Percentiles rank a stretch among this genome's conserved stretches.
Conservation (phyloP, 805 yeast genomes). For the Lachancea sp. region DNA sequence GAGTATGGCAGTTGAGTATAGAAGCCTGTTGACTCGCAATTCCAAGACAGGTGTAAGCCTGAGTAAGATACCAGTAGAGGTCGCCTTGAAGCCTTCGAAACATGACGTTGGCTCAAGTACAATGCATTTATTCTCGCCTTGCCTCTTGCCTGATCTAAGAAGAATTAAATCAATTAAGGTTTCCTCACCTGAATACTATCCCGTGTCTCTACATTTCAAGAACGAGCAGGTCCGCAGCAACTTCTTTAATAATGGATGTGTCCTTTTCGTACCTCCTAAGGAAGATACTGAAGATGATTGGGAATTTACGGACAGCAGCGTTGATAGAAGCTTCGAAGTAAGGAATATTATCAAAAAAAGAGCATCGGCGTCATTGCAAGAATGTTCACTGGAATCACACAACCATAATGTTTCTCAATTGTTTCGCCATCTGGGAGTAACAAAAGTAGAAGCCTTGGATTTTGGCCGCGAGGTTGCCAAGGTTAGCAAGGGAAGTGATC, state of each 20-base stretch:
- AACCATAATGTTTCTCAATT: background rate
- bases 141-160: slow-evolving; percentile 56
- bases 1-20: slow-evolving; percentile 74
- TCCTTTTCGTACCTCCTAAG: slow-evolving; percentile 21
- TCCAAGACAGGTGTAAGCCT: slow-evolving; percentile 53
- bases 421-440: background rate
- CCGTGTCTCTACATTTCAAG: slow-evolving; percentile 38
- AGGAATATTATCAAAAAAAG: slow-evolving; percentile 1
- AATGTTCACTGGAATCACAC: background rate
- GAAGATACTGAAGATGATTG: slow-evolving; percentile 1
- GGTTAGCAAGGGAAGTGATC: background rate
- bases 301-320: background rate
- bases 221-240: slow-evolving; percentile 20
- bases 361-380: background rate
- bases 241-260: slow-evolving; percentile 27
- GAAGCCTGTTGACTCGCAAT: slow-evolving; percentile 76
- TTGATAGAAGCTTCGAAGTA: slow-evolving; percentile 1
- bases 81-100: slow-evolving; percentile 21
- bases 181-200: slow-evolving; percentile 44
- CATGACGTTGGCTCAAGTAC: background rate
- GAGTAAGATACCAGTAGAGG: slow-evolving; percentile 37
- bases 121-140: slow-evolving; percentile 47
- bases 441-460: slow-evolving; percentile 1
- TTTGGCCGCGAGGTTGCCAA: slow-evolving; percentile 2
- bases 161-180: slow-evolving; percentile 45